A percentile compares a stretch with the other conserved stretches of the same genome.
Evolutionary conservation across 1,284 basidiomycete genomes (phyloP).

Genomic region (Athelia sp.): DNA sequence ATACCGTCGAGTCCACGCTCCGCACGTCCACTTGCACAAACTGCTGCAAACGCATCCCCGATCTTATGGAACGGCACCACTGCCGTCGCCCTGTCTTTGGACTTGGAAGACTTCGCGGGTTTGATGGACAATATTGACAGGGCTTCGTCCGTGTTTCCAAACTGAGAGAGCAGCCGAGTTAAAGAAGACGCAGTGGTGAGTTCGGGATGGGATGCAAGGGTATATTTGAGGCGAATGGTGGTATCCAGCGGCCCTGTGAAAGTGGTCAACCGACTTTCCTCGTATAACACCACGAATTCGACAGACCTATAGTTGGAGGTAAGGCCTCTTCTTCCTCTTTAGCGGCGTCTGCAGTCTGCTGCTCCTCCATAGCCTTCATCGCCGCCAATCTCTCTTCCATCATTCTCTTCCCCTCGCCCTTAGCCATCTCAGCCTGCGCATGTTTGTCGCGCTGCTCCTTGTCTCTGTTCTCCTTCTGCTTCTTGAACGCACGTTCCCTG

Average conservation of each 20-base stretch:
- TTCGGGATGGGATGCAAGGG: conserved; percentile 48
- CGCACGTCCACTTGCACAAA: conserved; percentile 51
- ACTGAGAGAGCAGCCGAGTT: conserved; percentile 45
- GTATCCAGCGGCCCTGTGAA: conserved; percentile 59
- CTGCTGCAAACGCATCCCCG: conserved; percentile 66
- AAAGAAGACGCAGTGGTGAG: conserved; percentile 50
- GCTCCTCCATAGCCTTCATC: conserved; percentile 40
- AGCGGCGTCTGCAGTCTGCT: conserved; percentile 24
- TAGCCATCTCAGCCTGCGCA: conserved; percentile 70
- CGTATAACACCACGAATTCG: neutral
- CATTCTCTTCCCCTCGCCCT: conserved; percentile 71
- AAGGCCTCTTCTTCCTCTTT: conserved; percentile 41
- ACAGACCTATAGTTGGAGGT: conserved; percentile 47
- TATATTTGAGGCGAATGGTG: conserved; percentile 67
- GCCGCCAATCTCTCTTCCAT: conserved; percentile 64
- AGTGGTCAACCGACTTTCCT: neutral
- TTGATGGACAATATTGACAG: conserved; percentile 65
- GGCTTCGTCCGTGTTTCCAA: conserved; percentile 56
- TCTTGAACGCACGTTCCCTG: conserved; percentile 78
- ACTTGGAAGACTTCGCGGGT: conserved; percentile 44
- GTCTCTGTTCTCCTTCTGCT: conserved; percentile 57
- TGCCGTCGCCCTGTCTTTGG: conserved; percentile 51
- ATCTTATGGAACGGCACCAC: conserved; percentile 72
- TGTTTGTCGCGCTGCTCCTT: conserved; percentile 50
- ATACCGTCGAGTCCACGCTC: conserved; percentile 50